Evolutionary conservation across 306 rosid species (phyloP), one percentile per base, ranked within the genome.

Genomic region (Lupinus albus): DNA sequence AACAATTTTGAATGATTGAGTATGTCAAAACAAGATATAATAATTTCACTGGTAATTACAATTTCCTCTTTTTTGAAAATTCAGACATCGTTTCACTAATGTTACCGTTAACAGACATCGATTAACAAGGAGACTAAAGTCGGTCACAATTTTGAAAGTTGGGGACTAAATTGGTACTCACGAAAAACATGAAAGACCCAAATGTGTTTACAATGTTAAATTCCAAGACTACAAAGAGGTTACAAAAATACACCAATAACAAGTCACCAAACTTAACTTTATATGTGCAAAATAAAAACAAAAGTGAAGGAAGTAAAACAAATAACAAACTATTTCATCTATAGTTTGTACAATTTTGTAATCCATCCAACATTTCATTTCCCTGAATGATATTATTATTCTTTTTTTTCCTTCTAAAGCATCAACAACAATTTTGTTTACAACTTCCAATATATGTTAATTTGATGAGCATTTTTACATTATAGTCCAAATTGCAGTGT

Each of bases 271-370:
- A 64, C 69, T 56, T 8, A 57, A 58, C 42, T 36, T 45, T 44
- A 61, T 73, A 74, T 74, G 70, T 61, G 80, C 72, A 64, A 49
- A 69, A 62, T 28, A 49, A 51, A 20, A 38, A 61, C 1, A 11
- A 16, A 47, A 15, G 41, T 7, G 9, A 65, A 42, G 39, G 12
- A 61, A 73, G 64, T 28, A 47, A 63, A 57, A 15, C 4, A 25
- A 25, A 25, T 25, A 68, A 47, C 25, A 62, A 47, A 21, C 35
- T 12, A 53, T 4, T 25, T 25, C 30, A 25, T 2, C 11, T 18
- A 57, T 75, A 55, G 58, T 77, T 69, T 25, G 64, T 55, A 49
- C 71, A 62, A 50, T 55, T 55, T 42, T 16, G 62, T 63, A 63
- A 51, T 69, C 13, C 36, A 65, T 17, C 64, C 55, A 78, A 39